Evolutionary conservation across 352 stramenopile genomes (phyloP).

Genomic region (Phytophthora niederhauseri): DNA sequence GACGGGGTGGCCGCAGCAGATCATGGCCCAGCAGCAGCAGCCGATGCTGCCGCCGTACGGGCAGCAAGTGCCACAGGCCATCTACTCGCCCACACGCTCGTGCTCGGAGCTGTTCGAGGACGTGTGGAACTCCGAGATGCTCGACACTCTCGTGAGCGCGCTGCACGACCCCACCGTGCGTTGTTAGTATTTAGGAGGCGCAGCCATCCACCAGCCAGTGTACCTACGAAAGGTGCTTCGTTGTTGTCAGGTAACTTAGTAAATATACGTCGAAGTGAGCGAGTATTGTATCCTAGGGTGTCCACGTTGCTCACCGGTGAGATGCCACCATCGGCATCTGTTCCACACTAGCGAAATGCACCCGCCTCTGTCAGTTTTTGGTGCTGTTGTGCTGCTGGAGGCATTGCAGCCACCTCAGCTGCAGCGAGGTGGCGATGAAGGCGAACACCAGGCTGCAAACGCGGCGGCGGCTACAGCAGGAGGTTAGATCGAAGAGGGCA

Average conservation of each 20-base stretch:
- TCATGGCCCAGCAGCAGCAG: conserved; percentile 23
- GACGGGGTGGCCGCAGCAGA: conserved; percentile 31
- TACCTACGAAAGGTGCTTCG: background rate
- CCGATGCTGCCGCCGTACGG: conserved; percentile 22
- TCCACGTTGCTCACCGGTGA: background rate
- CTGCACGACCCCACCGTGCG: conserved; percentile 42
- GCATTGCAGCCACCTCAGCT: background rate
- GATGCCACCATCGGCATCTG: conserved; percentile 7
- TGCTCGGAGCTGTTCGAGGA: conserved; percentile 43
- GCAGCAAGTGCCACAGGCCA: conserved; percentile 16
- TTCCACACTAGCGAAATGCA: conserved; percentile 21
- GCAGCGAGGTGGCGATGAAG: background rate
- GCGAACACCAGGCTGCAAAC: background rate
- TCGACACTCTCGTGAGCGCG: conserved; percentile 45
- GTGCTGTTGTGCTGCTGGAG: background rate
- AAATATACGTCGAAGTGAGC: conserved; percentile 21
- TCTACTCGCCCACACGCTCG: conserved; percentile 36
- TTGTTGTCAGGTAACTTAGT: conserved; percentile 9
- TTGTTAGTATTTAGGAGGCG: conserved; percentile 30
- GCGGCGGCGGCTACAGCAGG: background rate
- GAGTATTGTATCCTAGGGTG: conserved; percentile 1
- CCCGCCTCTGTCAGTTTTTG: too few species aligned
- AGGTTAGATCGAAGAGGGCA: background rate
- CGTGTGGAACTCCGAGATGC: conserved; percentile 52
- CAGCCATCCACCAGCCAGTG: background rate